phyloP scores from a whole-genome alignment of 495 filamentous ascomycete species.

The Penicillium arizonense region DNA sequence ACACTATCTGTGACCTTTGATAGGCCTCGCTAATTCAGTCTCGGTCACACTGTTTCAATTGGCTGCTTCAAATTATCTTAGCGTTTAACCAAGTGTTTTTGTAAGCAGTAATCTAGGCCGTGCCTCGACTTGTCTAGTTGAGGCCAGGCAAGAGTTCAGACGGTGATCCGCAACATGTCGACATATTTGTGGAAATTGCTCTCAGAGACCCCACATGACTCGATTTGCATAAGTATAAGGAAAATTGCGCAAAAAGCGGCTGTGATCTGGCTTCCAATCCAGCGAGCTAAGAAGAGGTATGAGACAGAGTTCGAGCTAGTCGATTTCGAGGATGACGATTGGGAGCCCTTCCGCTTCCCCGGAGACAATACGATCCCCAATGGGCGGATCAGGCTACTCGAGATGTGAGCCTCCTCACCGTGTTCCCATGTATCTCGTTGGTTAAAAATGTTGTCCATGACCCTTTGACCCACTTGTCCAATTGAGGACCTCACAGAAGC shows the following conservation, averaged over 20 bases:
- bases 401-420: conserved; percentile 1
- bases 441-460: conserved; percentile 1
- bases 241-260: conserved; percentile 5
- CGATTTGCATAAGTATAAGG: conserved; percentile 1
- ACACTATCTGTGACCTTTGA: too few relatives aligned
- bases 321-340: conserved; percentile 4
- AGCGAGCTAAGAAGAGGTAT: conserved; percentile 7
- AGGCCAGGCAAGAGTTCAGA: neutral
- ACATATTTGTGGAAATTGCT: conserved; percentile 7
- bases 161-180: conserved; percentile 7
- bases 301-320: conserved; percentile 8
- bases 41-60: too few relatives aligned
- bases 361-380: neutral
- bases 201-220: conserved; percentile 4
- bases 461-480: neutral
- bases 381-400: neutral
- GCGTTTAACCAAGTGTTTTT: too few relatives aligned
- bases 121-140: too few relatives aligned
- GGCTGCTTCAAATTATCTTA: too few relatives aligned
- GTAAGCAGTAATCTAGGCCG: too few relatives aligned
- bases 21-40: too few relatives aligned
- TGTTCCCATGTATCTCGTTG: conserved; percentile 8
- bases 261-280: conserved; percentile 6
- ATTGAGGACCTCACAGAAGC: neutral
- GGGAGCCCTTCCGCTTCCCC: conserved; percentile 7